Conservation (phyloP, 192 early-diverging fungal genomes). For the Rhizophagus prolifer region DNA sequence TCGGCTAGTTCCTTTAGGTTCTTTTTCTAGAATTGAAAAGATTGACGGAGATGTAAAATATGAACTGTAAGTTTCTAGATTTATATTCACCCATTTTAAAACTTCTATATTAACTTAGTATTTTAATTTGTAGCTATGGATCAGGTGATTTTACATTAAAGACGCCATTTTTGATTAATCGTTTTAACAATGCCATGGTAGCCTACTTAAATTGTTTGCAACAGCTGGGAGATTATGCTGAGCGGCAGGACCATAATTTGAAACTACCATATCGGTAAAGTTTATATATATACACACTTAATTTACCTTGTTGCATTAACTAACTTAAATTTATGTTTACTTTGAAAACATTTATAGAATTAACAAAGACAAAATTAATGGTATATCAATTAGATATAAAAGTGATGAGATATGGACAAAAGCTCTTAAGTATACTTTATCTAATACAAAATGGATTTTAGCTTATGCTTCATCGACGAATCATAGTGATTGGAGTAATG, state of each 20-base stretch:
- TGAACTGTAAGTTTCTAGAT: constrained; percentile 66
- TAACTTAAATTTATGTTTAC: not conserved
- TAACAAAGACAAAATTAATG: constrained; percentile 86
- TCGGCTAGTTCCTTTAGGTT: constrained; percentile 87
- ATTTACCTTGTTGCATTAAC: not conserved
- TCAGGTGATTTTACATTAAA: constrained; percentile 79
- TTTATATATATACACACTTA: not conserved
- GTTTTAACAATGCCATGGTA: constrained; percentile 87
- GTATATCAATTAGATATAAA: constrained; percentile 76
- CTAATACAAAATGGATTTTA: constrained; percentile 87
- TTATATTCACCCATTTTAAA: not conserved
- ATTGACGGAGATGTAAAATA: constrained; percentile 70
- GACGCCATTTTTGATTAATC: constrained; percentile 75
- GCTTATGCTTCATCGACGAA: constrained; percentile 61
- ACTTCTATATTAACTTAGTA: not conserved
- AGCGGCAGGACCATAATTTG: constrained; percentile 69
- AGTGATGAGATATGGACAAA: constrained; percentile 92
- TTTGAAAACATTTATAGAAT: constrained; percentile 50
- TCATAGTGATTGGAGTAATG: constrained; percentile 21
- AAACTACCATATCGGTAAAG: constrained; percentile 77
- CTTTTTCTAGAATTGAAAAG: constrained; percentile 88
- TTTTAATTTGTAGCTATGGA: constrained; percentile 59
- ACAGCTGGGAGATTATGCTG: constrained; percentile 82
- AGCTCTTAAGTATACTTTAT: constrained; percentile 85
- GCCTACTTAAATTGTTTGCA: constrained; percentile 89